Evolutionary conservation across 179 eudicot genomes (phyloP), one percentile per base, ranked within the genome.

Genomic region (Drosera spatulata): DNA sequence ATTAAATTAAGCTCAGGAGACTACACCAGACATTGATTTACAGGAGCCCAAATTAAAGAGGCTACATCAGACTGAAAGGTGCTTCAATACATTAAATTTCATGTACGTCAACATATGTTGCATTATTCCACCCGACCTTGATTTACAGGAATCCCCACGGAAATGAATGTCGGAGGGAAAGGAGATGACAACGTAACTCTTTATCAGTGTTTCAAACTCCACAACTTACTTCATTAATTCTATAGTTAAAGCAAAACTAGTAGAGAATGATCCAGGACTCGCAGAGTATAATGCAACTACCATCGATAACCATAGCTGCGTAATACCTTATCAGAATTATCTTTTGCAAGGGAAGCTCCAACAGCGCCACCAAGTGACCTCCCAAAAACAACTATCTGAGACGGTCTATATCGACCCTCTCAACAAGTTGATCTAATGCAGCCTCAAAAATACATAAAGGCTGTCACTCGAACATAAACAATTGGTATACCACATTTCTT

Each of bases 311-410:
- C 4, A 6, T 14, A 49, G n/a, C 3, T 9, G 10, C 7, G 50
- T 9, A 15, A 39, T 64, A 91, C 96, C 95, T 85, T 88, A 45
- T 88, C 95, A 33, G 96, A 87, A 59, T 91, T 91, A 72, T 86
- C 84, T 74, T 80, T 80, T 41, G 87, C 66, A 61, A 91, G 91
- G 41, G 75, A 83, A 56, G 96, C 55, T 61, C 96, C 96, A 71
- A 91, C 98, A 55, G 98, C 98, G 59, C 98, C 98, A 52, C 98
- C 98, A 56, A 91, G 84, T 56, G 98, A 91, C 74, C 98, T 82
- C 69, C 98, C 98, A 76, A 91, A 91, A 61, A 91, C 89, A 66
- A 88, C 61, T 67, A 88, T 76, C 64, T 87, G 81, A 63, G 91
- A 79, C 15, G 88, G 71, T 91, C 98, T 46, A 88, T 84, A 62